Evolutionary conservation across 208 protist species (phyloP).

Genomic region (Crithidia sp.): DNA sequence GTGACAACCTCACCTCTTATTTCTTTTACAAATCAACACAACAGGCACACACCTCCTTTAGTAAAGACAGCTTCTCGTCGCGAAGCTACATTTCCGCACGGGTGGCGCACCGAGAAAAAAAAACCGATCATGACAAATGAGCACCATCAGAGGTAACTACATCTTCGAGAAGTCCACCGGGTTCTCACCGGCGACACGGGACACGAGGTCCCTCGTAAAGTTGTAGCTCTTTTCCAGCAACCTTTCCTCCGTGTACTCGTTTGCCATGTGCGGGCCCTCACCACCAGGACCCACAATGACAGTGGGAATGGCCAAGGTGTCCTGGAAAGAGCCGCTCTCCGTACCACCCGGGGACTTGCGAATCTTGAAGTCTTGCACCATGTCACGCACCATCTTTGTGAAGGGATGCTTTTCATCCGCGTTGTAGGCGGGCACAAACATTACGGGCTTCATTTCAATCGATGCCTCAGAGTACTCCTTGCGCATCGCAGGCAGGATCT

Average conservation of each 20-base stretch:
- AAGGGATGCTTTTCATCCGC: conserved; percentile 37
- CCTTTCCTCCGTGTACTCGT: conserved; percentile 45
- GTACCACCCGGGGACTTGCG: conserved; percentile 33
- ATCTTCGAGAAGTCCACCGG: not conserved
- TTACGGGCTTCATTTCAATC: conserved; percentile 7
- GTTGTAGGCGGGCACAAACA: conserved; percentile 22
- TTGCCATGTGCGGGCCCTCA: conserved; percentile 40
- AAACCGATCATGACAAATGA: not conserved
- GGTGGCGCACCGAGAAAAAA: not conserved
- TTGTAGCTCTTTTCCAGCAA: conserved; percentile 23
- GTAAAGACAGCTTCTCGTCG: too few species aligned
- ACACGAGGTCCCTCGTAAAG: conserved; percentile 30
- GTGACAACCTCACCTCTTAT: too few species aligned
- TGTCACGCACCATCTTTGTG: conserved; percentile 27
- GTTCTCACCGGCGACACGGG: not conserved
- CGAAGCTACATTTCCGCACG: too few species aligned
- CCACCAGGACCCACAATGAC: conserved; percentile 47
- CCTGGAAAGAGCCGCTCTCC: conserved; percentile 52
- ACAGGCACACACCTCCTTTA: too few species aligned
- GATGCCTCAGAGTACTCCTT: conserved; percentile 32
- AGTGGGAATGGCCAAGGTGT: conserved; percentile 36
- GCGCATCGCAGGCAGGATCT: conserved; percentile 30
- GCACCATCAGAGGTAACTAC: not conserved
- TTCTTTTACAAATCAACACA: too few species aligned
- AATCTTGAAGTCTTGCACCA: conserved; percentile 1